Percentiles rank a stretch among this genome's conserved stretches.
Evolutionary conservation across 2,329 filamentous ascomycete genomes (phyloP).

Genomic region (Stachybotrys elegans): DNA sequence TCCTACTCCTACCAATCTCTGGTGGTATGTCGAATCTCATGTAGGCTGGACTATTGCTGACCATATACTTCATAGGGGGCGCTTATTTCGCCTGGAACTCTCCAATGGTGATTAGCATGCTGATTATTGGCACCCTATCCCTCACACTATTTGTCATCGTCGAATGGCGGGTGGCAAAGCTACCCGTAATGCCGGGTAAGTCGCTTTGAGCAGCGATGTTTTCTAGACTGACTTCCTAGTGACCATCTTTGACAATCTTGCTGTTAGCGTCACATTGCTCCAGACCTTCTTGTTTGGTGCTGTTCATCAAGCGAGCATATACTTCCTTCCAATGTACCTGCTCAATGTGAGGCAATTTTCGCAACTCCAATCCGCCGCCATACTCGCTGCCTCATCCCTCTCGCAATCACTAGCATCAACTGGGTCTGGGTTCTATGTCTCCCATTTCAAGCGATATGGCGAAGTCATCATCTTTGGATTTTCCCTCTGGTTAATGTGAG

Average conservation of each 20-base stretch:
- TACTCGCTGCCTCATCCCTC: conserved; percentile 44
- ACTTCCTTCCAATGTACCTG: conserved; percentile 58
- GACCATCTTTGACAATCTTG: conserved; percentile 47
- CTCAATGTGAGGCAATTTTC: conserved; percentile 44
- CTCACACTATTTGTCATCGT: background rate
- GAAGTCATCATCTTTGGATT: conserved; percentile 48
- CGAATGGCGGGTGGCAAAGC: conserved; percentile 48
- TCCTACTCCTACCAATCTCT: conserved; percentile 59
- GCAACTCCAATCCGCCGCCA: conserved; percentile 40
- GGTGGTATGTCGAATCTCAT: conserved; percentile 32
- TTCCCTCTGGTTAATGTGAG: conserved; percentile 28
- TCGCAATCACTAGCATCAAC: conserved; percentile 41
- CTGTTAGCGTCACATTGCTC: conserved; percentile 48
- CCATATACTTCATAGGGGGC: background rate
- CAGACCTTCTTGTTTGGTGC: conserved; percentile 58
- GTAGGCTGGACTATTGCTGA: background rate
- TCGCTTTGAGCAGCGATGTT: background rate
- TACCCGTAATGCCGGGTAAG: conserved; percentile 64
- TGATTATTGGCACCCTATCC: background rate
- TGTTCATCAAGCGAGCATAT: conserved; percentile 54
- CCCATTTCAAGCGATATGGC: conserved; percentile 50
- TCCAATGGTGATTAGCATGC: background rate
- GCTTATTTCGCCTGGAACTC: conserved; percentile 1
- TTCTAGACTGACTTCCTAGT: conserved; percentile 21
- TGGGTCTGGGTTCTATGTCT: conserved; percentile 52